A percentile compares a stretch with the other conserved stretches of the same genome.
These are phyloP conservation scores for Lactarius quietus DNA, from an alignment of 768 basidiomycete species.

Conservation along the genomic window DNA sequence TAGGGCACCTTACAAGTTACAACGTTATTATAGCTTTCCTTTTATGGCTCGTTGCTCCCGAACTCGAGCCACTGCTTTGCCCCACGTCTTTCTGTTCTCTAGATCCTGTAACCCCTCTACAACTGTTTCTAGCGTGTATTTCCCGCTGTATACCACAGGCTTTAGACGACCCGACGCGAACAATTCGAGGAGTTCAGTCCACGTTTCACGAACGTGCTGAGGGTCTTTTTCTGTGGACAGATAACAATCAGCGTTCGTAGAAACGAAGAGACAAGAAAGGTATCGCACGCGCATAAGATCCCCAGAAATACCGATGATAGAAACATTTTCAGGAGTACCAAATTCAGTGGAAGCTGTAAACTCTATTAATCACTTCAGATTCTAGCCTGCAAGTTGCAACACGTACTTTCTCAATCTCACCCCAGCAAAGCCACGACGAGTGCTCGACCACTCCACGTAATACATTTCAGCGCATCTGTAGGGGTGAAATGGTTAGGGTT, in stretches of 20 bases:
- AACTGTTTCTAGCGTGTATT: slow-evolving; percentile 66
- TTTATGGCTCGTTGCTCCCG: slow-evolving; percentile 46
- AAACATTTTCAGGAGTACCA: slow-evolving; percentile 32
- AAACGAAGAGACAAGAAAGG: neutral
- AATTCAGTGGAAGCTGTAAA: slow-evolving; percentile 74
- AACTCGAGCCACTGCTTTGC: slow-evolving; percentile 75
- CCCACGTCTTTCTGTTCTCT: slow-evolving; percentile 87
- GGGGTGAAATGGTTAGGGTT: slow-evolving; percentile 12
- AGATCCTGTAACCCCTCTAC: slow-evolving; percentile 69
- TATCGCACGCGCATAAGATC: slow-evolving; percentile 1
- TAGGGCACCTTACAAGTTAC: neutral
- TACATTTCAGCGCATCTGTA: slow-evolving; percentile 85
- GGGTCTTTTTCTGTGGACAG: slow-evolving; percentile 56
- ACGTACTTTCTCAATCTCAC: slow-evolving; percentile 74
- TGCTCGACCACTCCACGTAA: slow-evolving; percentile 90
- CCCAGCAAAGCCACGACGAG: slow-evolving; percentile 96
- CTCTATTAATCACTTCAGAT: neutral
- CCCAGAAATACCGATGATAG: slow-evolving; percentile 12
- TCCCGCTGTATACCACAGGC: slow-evolving; percentile 65
- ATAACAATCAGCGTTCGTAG: neutral
- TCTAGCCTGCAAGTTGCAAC: neutral
- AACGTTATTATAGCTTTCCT: slow-evolving; percentile 44
- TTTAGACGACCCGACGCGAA: slow-evolving; percentile 59
- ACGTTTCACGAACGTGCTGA: slow-evolving; percentile 59
- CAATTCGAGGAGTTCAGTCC: slow-evolving; percentile 70